These are phyloP conservation scores for Lipomyces orientalis DNA, from an alignment of 805 yeast genomes.

Conservation along the genomic window DNA sequence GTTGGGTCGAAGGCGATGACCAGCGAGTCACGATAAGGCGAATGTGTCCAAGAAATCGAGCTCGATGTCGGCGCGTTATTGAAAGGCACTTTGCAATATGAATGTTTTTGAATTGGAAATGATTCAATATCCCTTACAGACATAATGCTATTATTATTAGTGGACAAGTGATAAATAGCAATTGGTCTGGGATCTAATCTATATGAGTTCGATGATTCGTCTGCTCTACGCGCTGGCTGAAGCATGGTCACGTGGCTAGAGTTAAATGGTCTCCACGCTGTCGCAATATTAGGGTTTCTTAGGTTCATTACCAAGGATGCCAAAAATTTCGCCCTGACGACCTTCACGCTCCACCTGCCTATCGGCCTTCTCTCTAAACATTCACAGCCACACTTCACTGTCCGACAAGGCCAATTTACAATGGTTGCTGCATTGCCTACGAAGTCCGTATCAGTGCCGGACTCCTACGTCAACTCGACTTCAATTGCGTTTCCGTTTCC, in stretches of 20 bases:
- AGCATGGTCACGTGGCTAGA: neutral
- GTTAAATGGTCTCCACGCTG: neutral
- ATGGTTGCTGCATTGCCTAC: conserved; percentile 13
- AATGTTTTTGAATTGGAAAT: conserved; percentile 26
- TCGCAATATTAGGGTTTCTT: conserved; percentile 7
- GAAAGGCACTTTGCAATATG: conserved; percentile 26
- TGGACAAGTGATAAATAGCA: neutral
- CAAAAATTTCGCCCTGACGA: neutral
- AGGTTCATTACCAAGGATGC: neutral
- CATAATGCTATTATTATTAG: neutral
- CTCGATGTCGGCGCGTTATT: conserved; percentile 4
- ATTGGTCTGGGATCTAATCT: neutral
- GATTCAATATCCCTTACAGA: conserved; percentile 6
- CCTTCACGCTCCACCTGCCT: neutral
- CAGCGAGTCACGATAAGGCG: conserved; percentile 34
- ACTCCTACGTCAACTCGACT: conserved; percentile 9
- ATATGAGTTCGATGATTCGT: neutral
- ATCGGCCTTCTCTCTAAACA: neutral
- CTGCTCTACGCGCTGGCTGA: neutral
- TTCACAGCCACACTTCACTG: neutral
- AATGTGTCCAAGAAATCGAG: conserved; percentile 27
- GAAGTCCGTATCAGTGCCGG: neutral
- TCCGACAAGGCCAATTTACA: neutral
- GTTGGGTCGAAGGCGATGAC: conserved; percentile 18
- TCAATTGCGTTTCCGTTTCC: conserved; percentile 27